phyloP scores from a whole-genome alignment of 2,329 filamentous ascomycete genomes.

The Sphaerulina musiva region DNA sequence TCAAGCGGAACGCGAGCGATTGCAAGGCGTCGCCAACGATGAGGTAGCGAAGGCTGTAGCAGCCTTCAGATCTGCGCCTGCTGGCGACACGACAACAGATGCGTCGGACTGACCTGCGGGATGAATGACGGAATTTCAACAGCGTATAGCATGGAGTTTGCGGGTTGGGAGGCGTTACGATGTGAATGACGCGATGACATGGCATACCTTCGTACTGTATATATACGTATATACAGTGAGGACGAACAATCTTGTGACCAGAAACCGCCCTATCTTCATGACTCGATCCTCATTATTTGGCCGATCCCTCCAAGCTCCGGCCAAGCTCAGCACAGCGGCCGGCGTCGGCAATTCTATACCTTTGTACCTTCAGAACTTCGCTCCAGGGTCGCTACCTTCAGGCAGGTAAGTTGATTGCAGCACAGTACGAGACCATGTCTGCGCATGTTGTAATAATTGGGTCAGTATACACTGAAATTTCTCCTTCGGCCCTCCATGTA shows the following conservation, averaged over 20 bases:
- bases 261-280: not conserved
- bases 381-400: not conserved
- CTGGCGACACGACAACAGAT: slow-evolving; percentile 7
- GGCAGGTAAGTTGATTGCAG: not conserved
- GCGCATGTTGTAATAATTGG: slow-evolving; percentile 21
- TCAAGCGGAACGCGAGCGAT: slow-evolving; percentile 58
- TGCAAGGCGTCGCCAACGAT: slow-evolving; percentile 68
- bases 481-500: not conserved
- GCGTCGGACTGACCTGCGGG: slow-evolving; percentile 3
- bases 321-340: slow-evolving; percentile 3
- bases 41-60: slow-evolving; percentile 71
- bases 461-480: slow-evolving; percentile 3
- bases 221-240: not conserved
- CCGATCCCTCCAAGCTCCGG: slow-evolving; percentile 5
- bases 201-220: not conserved
- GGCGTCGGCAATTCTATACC: not conserved
- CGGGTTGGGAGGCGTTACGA: not conserved
- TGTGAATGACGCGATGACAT: slow-evolving; percentile 7
- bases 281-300: not conserved
- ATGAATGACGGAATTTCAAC: not conserved
- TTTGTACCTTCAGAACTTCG: not conserved
- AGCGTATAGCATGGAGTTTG: slow-evolving; percentile 6
- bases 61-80: slow-evolving; percentile 21
- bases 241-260: not conserved
- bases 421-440: slow-evolving; percentile 2